Evolutionary conservation across 2,329 filamentous ascomycete species (phyloP), one percentile per base, ranked within the genome.

Genomic region (Fusarium austroafricanum): DNA sequence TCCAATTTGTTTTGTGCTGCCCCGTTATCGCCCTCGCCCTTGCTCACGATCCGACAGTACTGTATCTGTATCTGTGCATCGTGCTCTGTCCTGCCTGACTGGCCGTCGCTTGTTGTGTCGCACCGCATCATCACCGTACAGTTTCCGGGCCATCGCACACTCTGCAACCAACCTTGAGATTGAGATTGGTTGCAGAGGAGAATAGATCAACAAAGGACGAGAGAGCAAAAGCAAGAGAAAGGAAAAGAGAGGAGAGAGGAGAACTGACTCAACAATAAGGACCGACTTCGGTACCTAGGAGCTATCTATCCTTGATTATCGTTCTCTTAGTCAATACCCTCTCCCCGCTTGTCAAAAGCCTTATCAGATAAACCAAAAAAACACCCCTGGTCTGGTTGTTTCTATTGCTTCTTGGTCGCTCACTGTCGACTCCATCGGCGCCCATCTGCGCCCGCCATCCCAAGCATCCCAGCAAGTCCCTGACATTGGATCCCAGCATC

Each of bases 401-500:
- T 9, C 43, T 45, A 14, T 42, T 10, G 15, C 23, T 42, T 35
- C 42, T 26, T 11, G 28, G 10, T 29, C 28, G 12, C 29, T 31
- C 10, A 21, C n/a, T 50, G 38, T 67, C 37, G 66, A 68, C 70
- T 53, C 62, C 71, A 74, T 73, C 72, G 56, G 72, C 71, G 72
- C 68, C 66, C 74, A 69, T 74, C 73, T 74, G 70, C 71, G 71
- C 71, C 75, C 67, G 68, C 69, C 71, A 73, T 67, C 71, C 58
- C 63, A 51, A 57, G 43, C 64, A 70, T 71, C 70, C 58, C 45
- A 69, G 63, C 52, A 54, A 65, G 62, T 70, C 70, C 64, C 66
- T 73, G 67, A 67, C 60, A 72, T 64, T 64, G 60, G 61, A 64
- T 72, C 70, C 70, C 68, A 67, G 68, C 68, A 71, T 71, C 67